Base-by-base conservation (phyloP, 202 grass and related monocot genomes). In the Panicum hallii region DNA sequence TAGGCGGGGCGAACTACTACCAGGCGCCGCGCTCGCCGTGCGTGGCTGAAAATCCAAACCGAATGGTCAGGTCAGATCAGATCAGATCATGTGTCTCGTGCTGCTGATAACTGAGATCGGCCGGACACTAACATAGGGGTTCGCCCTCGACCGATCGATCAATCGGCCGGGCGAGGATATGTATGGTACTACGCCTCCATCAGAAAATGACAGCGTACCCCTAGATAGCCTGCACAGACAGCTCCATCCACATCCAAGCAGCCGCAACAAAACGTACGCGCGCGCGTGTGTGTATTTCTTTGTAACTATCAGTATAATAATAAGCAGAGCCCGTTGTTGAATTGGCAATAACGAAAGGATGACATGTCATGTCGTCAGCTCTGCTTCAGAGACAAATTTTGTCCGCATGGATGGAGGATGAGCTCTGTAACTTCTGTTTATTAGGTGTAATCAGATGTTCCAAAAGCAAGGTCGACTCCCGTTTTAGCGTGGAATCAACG, bases 201-300 rank as follows among this genome's bases (percentile, higher is more conserved):
- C 85, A 50, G 78, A 82, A 82, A 87, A 87, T 61, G 85, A 87
- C 73, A n/a, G 9, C 9, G 70, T 81, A 87, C 50, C 78, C 61
- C 78, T 60, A 45, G 6, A 8, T 45, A 23, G 56, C n/a, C 4
- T 26, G 20, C 43, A 63, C 10, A 22, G 32, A 32, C 57, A 26
- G 69, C 60, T 58, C 13, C 38, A 38, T 58, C 13, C 38, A 38
- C 38, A 38, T 55, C 75, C n/a, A 86, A 73, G 56, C 56, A 86
- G 47, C 42, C 65, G n/a, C 23, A 60, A 47, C 55, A 46, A 46
- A 60, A 60, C 20, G 43, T 22, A 5, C 16, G 16, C 20, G 34
- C 28, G 3, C 2, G 32, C 2, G 32, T 32, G 2, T 11, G 9
- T 42, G 52, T 13, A 36, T 71, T 82, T 58, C 0, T 71, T 36